Conservation (phyloP, 208 protist species). For the Acanthamoeba castellanii region DNA sequence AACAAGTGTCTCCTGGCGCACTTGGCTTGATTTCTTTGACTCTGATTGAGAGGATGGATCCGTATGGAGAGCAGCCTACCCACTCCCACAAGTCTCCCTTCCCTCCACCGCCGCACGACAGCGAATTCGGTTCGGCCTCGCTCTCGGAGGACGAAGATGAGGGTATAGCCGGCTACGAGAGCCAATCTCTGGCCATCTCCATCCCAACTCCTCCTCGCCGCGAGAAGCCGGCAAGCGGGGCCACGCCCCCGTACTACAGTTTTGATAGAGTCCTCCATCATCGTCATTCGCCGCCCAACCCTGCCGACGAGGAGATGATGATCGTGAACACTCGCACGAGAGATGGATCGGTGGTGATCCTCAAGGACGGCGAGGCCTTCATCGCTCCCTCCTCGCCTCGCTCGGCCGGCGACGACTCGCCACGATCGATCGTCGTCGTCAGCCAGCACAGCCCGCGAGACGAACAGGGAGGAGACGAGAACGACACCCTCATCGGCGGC, state of each 20-base stretch:
- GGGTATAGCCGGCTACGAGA: neutral
- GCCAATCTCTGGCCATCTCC: too few relatives aligned
- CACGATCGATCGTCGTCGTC: neutral
- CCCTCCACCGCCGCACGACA: neutral
- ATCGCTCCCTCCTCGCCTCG: slow-evolving; percentile 22
- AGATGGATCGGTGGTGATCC: neutral
- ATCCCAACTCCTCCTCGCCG: too few relatives aligned
- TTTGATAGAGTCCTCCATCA: neutral
- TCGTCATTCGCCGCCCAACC: neutral
- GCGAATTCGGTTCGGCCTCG: neutral
- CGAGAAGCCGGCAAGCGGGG: too few relatives aligned
- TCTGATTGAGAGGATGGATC: neutral
- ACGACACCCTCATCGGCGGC: neutral
- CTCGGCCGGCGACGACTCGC: neutral
- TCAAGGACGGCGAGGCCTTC: slow-evolving; percentile 20
- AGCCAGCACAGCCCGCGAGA: neutral
- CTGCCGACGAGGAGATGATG: neutral
- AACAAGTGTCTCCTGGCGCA: neutral
- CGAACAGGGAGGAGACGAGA: neutral
- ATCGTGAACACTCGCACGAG: neutral
- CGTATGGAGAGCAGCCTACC: neutral
- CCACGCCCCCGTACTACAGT: neutral
- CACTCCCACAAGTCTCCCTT: neutral
- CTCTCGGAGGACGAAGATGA: neutral
- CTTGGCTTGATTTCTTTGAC: neutral